Base-by-base conservation (phyloP, 2,329 filamentous ascomycete species). In the Fusarium cyanostomum region DNA sequence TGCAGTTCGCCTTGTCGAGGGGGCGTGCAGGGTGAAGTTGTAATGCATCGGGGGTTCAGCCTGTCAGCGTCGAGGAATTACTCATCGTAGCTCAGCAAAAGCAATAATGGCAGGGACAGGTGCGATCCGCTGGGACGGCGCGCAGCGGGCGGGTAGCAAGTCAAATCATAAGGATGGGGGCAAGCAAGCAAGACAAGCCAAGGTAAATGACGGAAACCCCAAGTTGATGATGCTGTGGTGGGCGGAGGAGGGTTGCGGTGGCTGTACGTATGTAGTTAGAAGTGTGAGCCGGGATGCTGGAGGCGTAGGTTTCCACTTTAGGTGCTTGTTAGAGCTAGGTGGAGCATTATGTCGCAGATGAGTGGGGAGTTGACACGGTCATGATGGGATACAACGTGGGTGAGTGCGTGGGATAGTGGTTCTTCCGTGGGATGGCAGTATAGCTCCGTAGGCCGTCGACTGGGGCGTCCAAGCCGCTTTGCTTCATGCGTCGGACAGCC, bases 1-100 rank as follows among this genome's bases (percentile, higher is more conserved):
- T 49, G 59, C 38, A 49, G 51, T 63, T 71, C 48, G 61, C 51
- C 54, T 69, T 44, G 56, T 59, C 38, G 50, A 66, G 49, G 64
- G 67, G 58, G 64, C 52, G 69, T 69, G 69, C 53, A 59, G 50
- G 38, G 52, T 61, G 52, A 54, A 53, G 56, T 28, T 52, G 65
- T 67, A 63, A 60, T 56, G 51, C 57, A 66, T 44, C 38, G 30
- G 28, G 42, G 39, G 30, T 52, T 37, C 54, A 70, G 64, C 74
- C 74, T 76, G 68, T 76, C 66, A 75, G 69, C 71, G 68, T 67
- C 39, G 46, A 68, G 69, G 46, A 73, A 76, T 76, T 76, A 76
- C 72, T 76, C 74, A 75, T 74, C 74, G 62, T 42, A 28, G 52
- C 41, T 62, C 44, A 65, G 64, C 62, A 53, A 38, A 30, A 37